A percentile compares a stretch with the other conserved stretches of the same genome.
Conservation (phyloP, 2,329 filamentous ascomycete genomes). For the Hyphodiscus sp. region DNA sequence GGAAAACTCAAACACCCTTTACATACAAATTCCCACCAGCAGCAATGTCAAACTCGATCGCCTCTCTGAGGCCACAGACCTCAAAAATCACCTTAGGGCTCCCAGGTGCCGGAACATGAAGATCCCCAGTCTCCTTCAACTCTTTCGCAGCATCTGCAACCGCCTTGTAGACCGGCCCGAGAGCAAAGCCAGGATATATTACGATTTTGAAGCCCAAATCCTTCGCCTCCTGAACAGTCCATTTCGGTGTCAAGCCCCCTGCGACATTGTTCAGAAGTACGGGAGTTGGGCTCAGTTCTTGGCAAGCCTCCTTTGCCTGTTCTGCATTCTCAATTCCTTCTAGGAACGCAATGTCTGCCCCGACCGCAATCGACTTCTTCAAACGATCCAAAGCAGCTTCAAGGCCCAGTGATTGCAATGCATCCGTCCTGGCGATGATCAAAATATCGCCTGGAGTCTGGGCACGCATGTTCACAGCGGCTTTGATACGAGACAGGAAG, state of each 20-base stretch:
- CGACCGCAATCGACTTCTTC: slow-evolving; percentile 42
- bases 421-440: slow-evolving; percentile 59
- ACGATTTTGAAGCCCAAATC: slow-evolving; percentile 51
- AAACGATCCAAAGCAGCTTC: slow-evolving; percentile 48
- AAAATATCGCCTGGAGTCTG: slow-evolving; percentile 49
- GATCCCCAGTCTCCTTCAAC: slow-evolving; percentile 35
- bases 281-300: slow-evolving; percentile 40
- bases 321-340: slow-evolving; percentile 49
- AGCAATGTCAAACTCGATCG: slow-evolving; percentile 40
- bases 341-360: slow-evolving; percentile 54
- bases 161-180: slow-evolving; percentile 41
- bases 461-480: slow-evolving; percentile 44
- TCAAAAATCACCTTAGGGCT: slow-evolving; percentile 39
- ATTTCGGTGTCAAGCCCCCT: slow-evolving; percentile 47
- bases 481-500: slow-evolving; percentile 47
- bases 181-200: slow-evolving; percentile 42
- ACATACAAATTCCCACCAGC: slow-evolving; percentile 11
- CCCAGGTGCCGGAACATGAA: slow-evolving; percentile 30
- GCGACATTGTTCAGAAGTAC: slow-evolving; percentile 53
- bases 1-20: slow-evolving; percentile 3
- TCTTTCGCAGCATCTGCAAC: slow-evolving; percentile 33
- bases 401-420: slow-evolving; percentile 49
- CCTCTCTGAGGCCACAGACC: slow-evolving; percentile 44
- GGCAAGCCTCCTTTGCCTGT: slow-evolving; percentile 40
- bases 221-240: slow-evolving; percentile 44